A percentile compares a stretch with the other conserved stretches of the same genome.
phyloP scores from a whole-genome alignment of 352 stramenopile genomes.

The Phytophthora tubulina region DNA sequence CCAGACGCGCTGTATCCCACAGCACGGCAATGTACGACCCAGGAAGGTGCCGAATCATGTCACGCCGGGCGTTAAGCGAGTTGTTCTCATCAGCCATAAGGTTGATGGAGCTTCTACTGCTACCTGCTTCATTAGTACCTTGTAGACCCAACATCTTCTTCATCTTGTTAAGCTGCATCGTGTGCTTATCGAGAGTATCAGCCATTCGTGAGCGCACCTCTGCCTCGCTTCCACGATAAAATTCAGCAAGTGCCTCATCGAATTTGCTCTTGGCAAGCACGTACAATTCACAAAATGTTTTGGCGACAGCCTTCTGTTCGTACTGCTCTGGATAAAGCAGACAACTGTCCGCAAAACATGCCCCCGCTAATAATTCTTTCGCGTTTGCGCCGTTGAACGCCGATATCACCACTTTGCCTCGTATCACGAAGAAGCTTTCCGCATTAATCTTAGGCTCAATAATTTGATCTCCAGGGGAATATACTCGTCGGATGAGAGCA shows the following conservation, averaged over 20 bases:
- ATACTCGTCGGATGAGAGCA: constrained; percentile 58
- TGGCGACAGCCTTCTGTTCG: constrained; percentile 72
- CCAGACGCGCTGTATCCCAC: constrained; percentile 58
- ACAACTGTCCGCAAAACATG: constrained; percentile 73
- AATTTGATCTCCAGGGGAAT: constrained; percentile 66
- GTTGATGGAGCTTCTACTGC: constrained; percentile 30
- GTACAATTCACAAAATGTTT: constrained; percentile 86
- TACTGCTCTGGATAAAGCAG: constrained; percentile 62
- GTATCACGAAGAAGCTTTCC: constrained; percentile 80
- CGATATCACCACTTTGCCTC: constrained; percentile 57
- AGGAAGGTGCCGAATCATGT: constrained; percentile 47
- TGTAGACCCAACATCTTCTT: constrained; percentile 73
- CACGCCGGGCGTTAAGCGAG: neutral
- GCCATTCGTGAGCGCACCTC: constrained; percentile 50
- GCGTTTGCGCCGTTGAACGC: constrained; percentile 51
- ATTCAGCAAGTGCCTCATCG: constrained; percentile 61
- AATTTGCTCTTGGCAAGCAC: constrained; percentile 74
- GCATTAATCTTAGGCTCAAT: constrained; percentile 78
- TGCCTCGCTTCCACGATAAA: constrained; percentile 53
- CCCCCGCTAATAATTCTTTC: constrained; percentile 62
- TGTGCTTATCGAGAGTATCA: constrained; percentile 61
- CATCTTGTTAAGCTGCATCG: constrained; percentile 74
- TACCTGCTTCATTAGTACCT: constrained; percentile 20
- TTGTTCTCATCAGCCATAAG: neutral
- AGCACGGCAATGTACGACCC: constrained; percentile 56